Evolutionary conservation across 495 filamentous ascomycete species (phyloP).

Genomic region (Talaromyces stipitatus): DNA sequence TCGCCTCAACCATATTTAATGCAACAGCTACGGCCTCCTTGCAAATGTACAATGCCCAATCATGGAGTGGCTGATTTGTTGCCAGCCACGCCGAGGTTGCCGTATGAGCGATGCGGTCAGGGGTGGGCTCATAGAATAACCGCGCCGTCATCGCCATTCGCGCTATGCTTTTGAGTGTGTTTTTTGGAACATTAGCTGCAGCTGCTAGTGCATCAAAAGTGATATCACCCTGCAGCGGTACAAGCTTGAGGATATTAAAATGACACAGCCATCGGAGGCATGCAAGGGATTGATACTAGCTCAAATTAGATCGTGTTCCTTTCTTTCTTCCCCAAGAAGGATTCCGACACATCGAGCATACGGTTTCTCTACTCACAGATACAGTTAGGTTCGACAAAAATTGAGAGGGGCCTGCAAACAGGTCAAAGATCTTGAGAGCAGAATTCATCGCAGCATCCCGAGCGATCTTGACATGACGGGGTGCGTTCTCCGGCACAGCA

Average conservation of each 20-base stretch:
- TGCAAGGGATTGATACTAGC: too few relatives aligned
- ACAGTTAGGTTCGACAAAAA: too few relatives aligned
- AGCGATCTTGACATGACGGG: too few relatives aligned
- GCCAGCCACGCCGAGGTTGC: conserved; percentile 19
- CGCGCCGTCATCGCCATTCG: conserved; percentile 30
- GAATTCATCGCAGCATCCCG: too few relatives aligned
- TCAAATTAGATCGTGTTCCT: too few relatives aligned
- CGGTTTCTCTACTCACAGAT: too few relatives aligned
- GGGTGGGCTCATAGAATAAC: conserved; percentile 17
- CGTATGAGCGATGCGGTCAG: conserved; percentile 16
- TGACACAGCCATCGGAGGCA: conserved; percentile 14
- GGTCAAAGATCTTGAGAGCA: too few relatives aligned
- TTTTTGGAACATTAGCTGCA: conserved; percentile 14
- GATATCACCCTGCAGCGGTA: conserved; percentile 18
- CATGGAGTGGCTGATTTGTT: conserved; percentile 10
- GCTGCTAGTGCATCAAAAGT: conserved; percentile 19
- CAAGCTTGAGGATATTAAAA: conserved; percentile 16
- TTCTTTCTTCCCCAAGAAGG: too few relatives aligned
- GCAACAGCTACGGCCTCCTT: conserved; percentile 11
- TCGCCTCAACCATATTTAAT: conserved; percentile 11
- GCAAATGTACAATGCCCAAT: conserved; percentile 17
- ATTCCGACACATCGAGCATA: too few relatives aligned
- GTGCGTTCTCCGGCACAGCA: too few relatives aligned
- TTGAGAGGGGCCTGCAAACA: too few relatives aligned
- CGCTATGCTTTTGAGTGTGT: conserved; percentile 16